Conservation (phyloP, 2,329 filamentous ascomycete genomes). For the Penicillium sp. region DNA sequence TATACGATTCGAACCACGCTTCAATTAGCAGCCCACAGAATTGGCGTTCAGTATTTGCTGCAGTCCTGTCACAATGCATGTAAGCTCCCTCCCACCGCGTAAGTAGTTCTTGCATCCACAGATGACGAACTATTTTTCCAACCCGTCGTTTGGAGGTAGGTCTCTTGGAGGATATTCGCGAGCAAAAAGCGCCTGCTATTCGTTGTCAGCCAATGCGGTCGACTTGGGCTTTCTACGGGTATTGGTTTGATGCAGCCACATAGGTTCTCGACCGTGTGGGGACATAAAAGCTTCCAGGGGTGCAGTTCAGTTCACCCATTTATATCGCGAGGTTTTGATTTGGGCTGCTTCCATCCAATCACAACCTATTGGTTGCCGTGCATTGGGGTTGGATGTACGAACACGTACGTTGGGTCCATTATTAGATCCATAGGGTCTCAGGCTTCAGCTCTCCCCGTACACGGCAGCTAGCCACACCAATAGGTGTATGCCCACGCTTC, state of each 20-base stretch:
- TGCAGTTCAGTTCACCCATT: background rate
- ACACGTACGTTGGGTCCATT: background rate
- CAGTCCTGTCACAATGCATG: background rate
- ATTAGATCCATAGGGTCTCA: background rate
- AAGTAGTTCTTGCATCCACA: background rate
- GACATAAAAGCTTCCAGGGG: background rate
- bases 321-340: background rate
- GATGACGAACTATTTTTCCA: background rate
- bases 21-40: too few species aligned
- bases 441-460: background rate
- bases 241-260: background rate
- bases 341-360: conserved; percentile 2
- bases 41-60: too few species aligned
- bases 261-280: background rate
- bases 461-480: background rate
- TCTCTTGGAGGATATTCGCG: background rate
- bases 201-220: background rate
- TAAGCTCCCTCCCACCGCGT: background rate
- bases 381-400: too few species aligned
- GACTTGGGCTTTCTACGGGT: background rate
- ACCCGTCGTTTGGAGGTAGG: background rate
- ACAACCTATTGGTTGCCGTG: background rate
- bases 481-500: background rate
- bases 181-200: background rate
- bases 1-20: too few species aligned